Base-by-base conservation (phyloP, 2,329 filamentous ascomycete species). In the Diaporthe sp. region DNA sequence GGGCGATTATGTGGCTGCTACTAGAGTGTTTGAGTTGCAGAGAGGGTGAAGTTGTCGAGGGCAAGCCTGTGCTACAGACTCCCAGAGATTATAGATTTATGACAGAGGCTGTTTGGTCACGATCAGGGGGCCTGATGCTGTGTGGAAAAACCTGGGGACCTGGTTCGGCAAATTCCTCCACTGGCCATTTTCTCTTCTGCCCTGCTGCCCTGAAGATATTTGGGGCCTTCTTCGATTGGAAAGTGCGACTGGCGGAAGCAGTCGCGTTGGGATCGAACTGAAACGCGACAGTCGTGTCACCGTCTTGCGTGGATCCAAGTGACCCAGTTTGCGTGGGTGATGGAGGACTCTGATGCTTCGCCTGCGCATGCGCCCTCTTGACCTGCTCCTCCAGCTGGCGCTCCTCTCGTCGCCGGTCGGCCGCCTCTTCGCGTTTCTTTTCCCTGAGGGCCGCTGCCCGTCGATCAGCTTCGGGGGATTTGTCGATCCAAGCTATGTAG, bases 1-100 rank as follows among this genome's bases (percentile, higher is more conserved):
- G 22, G 65, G 65, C 13, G 65, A 55, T 0, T 55, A 42, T 55
- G 34, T 55, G 2, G 65, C 65, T 70, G 49, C 65, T 31, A 70
- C 65, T 28, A 13, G 65, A 20, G 49, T 70, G 34, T 70, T 70
- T 15, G 15, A 22, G 63, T 17, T 68, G 37, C 37, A 42, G 20
- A 61, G 37, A 10, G 58, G 58, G 4, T 61, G 37, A 42, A 12
- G 55, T 7, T 49, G 1, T 49, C 0, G 7, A 49, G 22, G 1
- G 20, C 7, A 3, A 55, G 51, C 5, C 51, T 28, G 51, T 15
- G 3, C 13, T 17, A 6, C 4, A 6, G 7, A 37, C 55, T 12
- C 5, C 17, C 20, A 1, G 4, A 13, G 31, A 34, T 10, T 2
- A 10, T 13, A 12, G 20, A 37, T 22, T 5, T 12, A 13, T 58